Evolutionary conservation across 2,329 filamentous ascomycete genomes (phyloP).

Genomic region (Microsporum ferrugineum): DNA sequence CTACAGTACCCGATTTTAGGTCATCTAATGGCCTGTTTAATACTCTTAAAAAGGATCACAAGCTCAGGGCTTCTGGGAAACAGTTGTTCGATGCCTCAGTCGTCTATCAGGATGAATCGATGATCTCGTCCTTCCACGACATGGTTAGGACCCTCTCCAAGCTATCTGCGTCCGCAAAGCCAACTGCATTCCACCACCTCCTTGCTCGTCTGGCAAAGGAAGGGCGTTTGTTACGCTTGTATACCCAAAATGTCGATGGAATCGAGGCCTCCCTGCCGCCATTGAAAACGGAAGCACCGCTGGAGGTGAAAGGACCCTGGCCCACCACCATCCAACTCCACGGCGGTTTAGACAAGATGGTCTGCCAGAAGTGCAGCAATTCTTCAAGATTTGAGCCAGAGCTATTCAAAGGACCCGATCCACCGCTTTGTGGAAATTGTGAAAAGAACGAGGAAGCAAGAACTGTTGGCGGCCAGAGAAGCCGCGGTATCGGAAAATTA

Average conservation of each 20-base stretch:
- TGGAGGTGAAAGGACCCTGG: slow-evolving; percentile 80
- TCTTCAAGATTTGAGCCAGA: slow-evolving; percentile 64
- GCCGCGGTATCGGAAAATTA: slow-evolving; percentile 81
- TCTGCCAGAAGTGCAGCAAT: slow-evolving; percentile 81
- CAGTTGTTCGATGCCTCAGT: slow-evolving; percentile 95
- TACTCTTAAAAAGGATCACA: slow-evolving; percentile 72
- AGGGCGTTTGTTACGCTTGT: slow-evolving; percentile 75
- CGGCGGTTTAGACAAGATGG: slow-evolving; percentile 88
- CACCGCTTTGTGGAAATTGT: slow-evolving; percentile 69
- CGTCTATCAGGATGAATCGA: slow-evolving; percentile 73
- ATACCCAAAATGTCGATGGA: slow-evolving; percentile 94
- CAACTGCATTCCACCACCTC: slow-evolving; percentile 86
- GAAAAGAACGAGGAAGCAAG: slow-evolving; percentile 63
- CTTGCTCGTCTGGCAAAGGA: slow-evolving; percentile 81
- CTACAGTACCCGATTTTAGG: slow-evolving; percentile 79
- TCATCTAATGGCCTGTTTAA: slow-evolving; percentile 84
- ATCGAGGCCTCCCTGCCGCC: slow-evolving; percentile 78
- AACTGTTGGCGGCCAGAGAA: slow-evolving; percentile 70
- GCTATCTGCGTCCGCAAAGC: slow-evolving; percentile 62
- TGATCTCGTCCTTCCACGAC: slow-evolving; percentile 83
- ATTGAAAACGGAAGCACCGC: slow-evolving; percentile 65
- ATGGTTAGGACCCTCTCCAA: slow-evolving; percentile 87
- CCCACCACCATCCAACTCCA: slow-evolving; percentile 87
- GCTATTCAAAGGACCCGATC: slow-evolving; percentile 71
- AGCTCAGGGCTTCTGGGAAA: slow-evolving; percentile 85